A percentile compares a stretch with the other conserved stretches of the same genome.
phyloP scores from a whole-genome alignment of 192 early-diverging fungal species.

The Mortierella antarctica region DNA sequence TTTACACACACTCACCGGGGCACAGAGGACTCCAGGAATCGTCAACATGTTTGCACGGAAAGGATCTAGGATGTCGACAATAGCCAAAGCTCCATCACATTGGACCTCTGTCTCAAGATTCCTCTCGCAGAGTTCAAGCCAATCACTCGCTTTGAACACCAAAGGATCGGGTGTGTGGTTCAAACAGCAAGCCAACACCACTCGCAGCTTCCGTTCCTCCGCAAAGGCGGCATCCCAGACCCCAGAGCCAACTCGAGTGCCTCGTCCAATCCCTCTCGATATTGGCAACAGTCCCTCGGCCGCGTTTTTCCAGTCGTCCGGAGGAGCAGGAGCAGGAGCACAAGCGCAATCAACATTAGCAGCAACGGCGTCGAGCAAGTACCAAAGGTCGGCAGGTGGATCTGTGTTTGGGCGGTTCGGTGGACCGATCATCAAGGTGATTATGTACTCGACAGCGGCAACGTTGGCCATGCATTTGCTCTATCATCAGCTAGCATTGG shows the following conservation, averaged over 20 bases:
- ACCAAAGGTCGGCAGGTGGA: conserved; percentile 4
- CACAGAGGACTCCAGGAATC: background rate
- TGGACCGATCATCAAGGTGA: conserved; percentile 25
- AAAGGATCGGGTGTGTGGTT: no score
- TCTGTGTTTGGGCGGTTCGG: conserved; percentile 28
- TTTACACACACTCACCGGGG: background rate
- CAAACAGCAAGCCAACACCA: no score
- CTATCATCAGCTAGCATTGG: conserved; percentile 29
- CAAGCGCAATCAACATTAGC: background rate
- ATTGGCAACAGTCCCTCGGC: conserved; percentile 25
- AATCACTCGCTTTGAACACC: no score
- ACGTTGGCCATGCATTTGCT: conserved; percentile 21
- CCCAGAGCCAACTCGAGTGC: conserved; percentile 15
- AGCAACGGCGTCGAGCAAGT: conserved; percentile 11
- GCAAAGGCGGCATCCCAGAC: background rate
- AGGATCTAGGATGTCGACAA: background rate
- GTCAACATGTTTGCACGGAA: conserved; percentile 30
- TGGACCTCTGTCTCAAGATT: no score
- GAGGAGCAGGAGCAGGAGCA: background rate
- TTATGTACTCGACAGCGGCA: conserved; percentile 30
- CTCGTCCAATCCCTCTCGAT: conserved; percentile 47
- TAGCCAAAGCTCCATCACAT: no score
- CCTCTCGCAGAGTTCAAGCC: no score
- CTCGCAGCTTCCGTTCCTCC: conserved; percentile 3
- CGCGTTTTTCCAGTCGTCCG: background rate